Base-by-base conservation (phyloP, 2,329 filamentous ascomycete species). In the Ophiostoma himal-ulmi region DNA sequence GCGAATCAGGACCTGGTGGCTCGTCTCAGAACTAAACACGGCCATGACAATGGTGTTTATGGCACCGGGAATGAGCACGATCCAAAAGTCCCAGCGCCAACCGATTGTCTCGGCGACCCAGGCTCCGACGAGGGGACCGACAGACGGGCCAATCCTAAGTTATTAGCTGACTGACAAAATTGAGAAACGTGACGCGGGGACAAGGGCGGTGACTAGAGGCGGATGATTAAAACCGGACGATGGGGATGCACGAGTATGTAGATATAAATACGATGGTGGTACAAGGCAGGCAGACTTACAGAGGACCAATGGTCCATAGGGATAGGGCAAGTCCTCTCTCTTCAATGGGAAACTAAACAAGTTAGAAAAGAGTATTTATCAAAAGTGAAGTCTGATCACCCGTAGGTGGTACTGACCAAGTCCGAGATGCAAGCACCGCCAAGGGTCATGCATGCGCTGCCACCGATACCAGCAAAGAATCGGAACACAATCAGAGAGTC, bases 271-370 rank as follows among this genome's bases (percentile, higher is more conserved):
- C 26, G 14, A 62, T 34, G 26, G 57, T 62, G 26, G 5, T 6
- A 26, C 8, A 62, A 26, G n/a, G n/a, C 10, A 41, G 8, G 44
- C 11, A 26, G 14, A 34, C 57, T 62, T 34, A 62, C 57, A 60
- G 76, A 0, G 74, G 72, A 0, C 74, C 74, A 6, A 34, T 79
- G 78, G 0, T 80, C 82, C 67, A 84, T 11, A 77, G 78, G 0
- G 83, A 81, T 84, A 90, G 87, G 57, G 86, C 85, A 1, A 81
- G 78, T 10, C 85, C 88, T 44, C 88, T 82, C 74, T 86, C 82
- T 74, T 88, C 84, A 52, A 83, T 82, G 14, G 65, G 71, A 37
- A 74, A 74, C 72, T 57, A 57, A 2, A 22, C 22, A 57, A 13
- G 52, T 57, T 14, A 57, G 52, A 48, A 17, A 6, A 48, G 17